Base-by-base conservation (phyloP, 192 early-diverging fungal genomes). In the Chytriomyces hyalinus region DNA sequence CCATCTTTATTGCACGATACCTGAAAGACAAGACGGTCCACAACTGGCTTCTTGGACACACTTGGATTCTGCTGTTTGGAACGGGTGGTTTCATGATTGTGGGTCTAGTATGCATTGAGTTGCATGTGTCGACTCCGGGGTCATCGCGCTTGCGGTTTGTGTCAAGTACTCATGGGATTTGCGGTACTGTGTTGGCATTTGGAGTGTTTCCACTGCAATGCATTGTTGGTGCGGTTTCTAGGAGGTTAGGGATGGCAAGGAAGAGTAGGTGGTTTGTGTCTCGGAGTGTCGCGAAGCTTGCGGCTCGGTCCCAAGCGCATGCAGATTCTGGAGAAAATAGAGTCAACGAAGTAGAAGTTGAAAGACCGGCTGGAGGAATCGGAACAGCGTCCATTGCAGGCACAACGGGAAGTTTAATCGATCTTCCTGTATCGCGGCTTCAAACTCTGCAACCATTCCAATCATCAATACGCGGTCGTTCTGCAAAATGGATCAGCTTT, bases 1-100 rank as follows among this genome's bases (percentile, higher is more conserved):
- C 82, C 9, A 84, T 84, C 45, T 84, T 82, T 64, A 63, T 84
- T 50, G 83, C 83, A 4, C 49, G 83, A 36, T 82, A 79, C 64
- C 3, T 84, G 6, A 84, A 84, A 62, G 65, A 85, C 61, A 13
- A 47, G 22, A 11, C 74, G 28, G 83, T 82, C 43, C 63, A 81
- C 65, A 17, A 47, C 22, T 84, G 83, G 83, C 84, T 68, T 53
- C 46, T 61, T 10, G 13, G 76, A 24, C 83, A 84, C 64, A 22
- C 68, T 10, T 20, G 66, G 20, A 24, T 84, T 50, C 66, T 84
- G 73, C 26, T 84, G n/a, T 26, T 64, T 47, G 83, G 83, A 0
- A 45, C 46, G 26, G 73, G 62, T 24, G 65, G 67, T 15, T 64
- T 65, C 59, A 71, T 78, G 11, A 24, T 73, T 1, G 66, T 49